Conservation (phyloP, 78 protist species). For the Mastigamoeba balamuthi region DNA sequence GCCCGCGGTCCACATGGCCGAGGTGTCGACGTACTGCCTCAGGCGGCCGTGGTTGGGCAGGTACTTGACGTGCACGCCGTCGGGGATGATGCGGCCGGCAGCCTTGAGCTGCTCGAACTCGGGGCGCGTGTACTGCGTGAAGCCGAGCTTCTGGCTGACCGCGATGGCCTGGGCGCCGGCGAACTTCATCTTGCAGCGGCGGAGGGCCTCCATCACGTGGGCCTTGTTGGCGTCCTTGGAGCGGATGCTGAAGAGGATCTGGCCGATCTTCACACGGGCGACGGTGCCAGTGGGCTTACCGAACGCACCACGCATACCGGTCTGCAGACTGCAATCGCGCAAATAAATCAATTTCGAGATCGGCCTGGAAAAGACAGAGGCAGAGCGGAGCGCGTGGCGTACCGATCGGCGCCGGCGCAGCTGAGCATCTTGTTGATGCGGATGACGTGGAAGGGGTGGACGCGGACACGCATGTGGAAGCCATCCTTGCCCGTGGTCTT, state of each 20-base stretch:
- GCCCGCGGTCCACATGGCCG: too few species aligned
- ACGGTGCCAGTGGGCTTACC: constrained; percentile 96
- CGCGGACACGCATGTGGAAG: constrained; percentile 98
- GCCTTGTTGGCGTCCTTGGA: constrained; percentile 52
- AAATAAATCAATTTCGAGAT: too few species aligned
- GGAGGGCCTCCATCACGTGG: constrained; percentile 90
- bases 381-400: background rate
- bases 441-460: constrained; percentile 98
- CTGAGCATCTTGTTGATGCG: constrained; percentile 99
- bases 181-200: constrained; percentile 97
- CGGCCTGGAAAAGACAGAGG: background rate
- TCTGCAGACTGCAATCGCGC: constrained; percentile 67
- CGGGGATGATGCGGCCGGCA: constrained; percentile 56
- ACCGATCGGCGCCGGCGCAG: constrained; percentile 99
- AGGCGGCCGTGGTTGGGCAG: constrained; percentile 67
- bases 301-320: constrained; percentile 99
- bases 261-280: constrained; percentile 98
- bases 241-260: constrained; percentile 94
- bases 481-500: constrained; percentile 90
- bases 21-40: constrained; percentile 13
- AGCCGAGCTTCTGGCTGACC: constrained; percentile 94
- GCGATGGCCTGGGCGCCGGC: constrained; percentile 97
- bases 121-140: constrained; percentile 82
- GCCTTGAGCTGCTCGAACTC: constrained; percentile 60
- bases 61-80: constrained; percentile 70